These are phyloP conservation scores for Boechera stricta DNA, from an alignment of 345 rosid species.

Conservation along the genomic window DNA sequence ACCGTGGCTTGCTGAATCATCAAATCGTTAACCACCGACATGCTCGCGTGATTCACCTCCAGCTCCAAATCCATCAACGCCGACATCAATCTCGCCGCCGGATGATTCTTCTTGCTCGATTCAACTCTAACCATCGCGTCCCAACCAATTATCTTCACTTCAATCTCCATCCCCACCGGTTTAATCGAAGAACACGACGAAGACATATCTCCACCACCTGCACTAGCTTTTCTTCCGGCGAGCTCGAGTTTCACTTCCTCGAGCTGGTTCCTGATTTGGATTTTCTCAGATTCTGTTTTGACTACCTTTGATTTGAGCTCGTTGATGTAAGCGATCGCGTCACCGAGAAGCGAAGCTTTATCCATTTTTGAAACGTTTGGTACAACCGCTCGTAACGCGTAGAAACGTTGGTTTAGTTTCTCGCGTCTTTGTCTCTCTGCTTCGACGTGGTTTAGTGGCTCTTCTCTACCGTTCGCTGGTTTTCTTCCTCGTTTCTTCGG, in stretches of 20 bases:
- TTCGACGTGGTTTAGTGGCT: slow-evolving; percentile 95
- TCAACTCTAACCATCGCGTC: slow-evolving; percentile 94
- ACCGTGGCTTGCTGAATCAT: slow-evolving; percentile 99
- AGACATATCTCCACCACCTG: slow-evolving; percentile 19
- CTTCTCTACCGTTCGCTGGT: slow-evolving; percentile 96
- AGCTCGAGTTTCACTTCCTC: slow-evolving; percentile 62
- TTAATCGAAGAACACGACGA: slow-evolving; percentile 34
- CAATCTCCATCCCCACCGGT: slow-evolving; percentile 75
- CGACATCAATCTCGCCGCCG: slow-evolving; percentile 92
- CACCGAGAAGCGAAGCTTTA: slow-evolving; percentile 92
- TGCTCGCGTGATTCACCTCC: slow-evolving; percentile 93
- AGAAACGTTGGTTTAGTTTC: slow-evolving; percentile 93
- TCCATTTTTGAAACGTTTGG: slow-evolving; percentile 99
- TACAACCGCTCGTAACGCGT: slow-evolving; percentile 90
- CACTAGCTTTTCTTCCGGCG: slow-evolving; percentile 42
- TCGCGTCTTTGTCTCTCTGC: slow-evolving; percentile 99
- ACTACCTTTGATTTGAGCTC: slow-evolving; percentile 74
- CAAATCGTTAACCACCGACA: slow-evolving; percentile 89
- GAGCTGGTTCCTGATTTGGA: slow-evolving; percentile 67
- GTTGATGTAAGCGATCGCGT: slow-evolving; percentile 86
- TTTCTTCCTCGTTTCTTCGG: slow-evolving; percentile 93
- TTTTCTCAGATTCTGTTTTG: slow-evolving; percentile 62
- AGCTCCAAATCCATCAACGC: slow-evolving; percentile 89
- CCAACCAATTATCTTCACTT: slow-evolving; percentile 87
- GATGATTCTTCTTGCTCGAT: slow-evolving; percentile 81